Conservation (phyloP, 23 red algal genomes). For the Gracilaria domingensis region DNA sequence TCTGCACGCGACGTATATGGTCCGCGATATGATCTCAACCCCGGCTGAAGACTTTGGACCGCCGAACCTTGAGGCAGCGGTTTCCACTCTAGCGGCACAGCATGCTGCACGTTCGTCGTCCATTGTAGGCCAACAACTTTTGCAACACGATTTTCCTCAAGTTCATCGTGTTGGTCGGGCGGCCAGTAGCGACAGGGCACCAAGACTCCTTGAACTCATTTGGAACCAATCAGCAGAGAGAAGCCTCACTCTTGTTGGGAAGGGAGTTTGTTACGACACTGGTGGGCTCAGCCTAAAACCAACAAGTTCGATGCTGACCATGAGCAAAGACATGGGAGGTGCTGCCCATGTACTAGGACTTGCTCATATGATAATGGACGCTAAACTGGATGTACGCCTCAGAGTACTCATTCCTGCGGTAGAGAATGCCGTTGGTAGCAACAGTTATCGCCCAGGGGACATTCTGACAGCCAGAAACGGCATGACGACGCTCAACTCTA, state of each 20-base stretch:
- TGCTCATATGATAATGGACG: slow-evolving; percentile 90
- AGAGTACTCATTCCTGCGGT: slow-evolving; percentile 93
- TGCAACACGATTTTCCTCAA: slow-evolving; percentile 82
- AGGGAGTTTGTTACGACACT: slow-evolving; percentile 94
- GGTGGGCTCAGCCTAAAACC: slow-evolving; percentile 94
- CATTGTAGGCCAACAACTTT: slow-evolving; percentile 83
- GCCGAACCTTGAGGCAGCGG: slow-evolving; percentile 76
- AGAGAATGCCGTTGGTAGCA: slow-evolving; percentile 87
- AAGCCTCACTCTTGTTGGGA: slow-evolving; percentile 85
- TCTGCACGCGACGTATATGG: slow-evolving; percentile 81
- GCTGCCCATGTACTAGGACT: slow-evolving; percentile 91
- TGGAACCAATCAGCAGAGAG: slow-evolving; percentile 55
- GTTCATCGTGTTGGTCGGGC: slow-evolving; percentile 94
- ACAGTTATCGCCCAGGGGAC: slow-evolving; percentile 90
- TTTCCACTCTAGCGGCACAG: slow-evolving; percentile 63
- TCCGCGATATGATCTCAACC: slow-evolving; percentile 91
- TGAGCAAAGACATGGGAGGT: slow-evolving; percentile 99
- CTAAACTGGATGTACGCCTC: slow-evolving; percentile 64
- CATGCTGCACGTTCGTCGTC: slow-evolving; percentile 61
- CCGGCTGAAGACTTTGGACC: slow-evolving; percentile 95
- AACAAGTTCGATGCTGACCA: slow-evolving; percentile 87
- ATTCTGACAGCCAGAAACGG: slow-evolving; percentile 90
- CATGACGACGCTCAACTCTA: slow-evolving; percentile 82
- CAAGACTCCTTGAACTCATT: slow-evolving; percentile 85
- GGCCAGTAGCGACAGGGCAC: slow-evolving; percentile 62